Evolutionary conservation across 768 basidiomycete species (phyloP).

Genomic region (Hygrophoropsis aurantiaca): DNA sequence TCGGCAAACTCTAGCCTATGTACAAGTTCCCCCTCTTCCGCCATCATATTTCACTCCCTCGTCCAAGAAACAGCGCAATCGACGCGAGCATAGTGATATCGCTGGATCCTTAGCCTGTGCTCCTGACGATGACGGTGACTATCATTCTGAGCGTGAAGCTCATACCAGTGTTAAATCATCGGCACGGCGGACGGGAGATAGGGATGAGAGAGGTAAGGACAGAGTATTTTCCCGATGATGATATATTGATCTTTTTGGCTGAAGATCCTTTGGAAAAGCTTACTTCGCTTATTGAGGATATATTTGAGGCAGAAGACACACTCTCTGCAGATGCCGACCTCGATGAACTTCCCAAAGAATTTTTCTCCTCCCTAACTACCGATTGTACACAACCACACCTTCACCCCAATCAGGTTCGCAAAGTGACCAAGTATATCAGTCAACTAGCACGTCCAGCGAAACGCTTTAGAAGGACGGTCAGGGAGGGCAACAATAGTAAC

Average conservation of each 20-base stretch:
- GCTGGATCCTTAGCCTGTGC: too few species aligned
- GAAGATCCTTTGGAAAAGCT: constrained; percentile 76
- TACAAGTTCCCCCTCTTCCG: constrained; percentile 29
- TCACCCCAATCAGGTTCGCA: constrained; percentile 56
- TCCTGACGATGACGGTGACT: constrained; percentile 44
- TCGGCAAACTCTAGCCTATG: constrained; percentile 33
- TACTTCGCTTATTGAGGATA: constrained; percentile 72
- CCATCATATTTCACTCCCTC: constrained; percentile 27
- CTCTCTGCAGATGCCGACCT: constrained; percentile 56
- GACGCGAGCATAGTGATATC: too few species aligned
- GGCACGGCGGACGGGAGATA: constrained; percentile 63
- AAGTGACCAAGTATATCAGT: constrained; percentile 67
- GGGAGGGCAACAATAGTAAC: constrained; percentile 31
- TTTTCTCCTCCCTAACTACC: constrained; percentile 60
- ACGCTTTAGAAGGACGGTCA: constrained; percentile 53
- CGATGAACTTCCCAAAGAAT: constrained; percentile 55
- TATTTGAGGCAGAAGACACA: constrained; percentile 80
- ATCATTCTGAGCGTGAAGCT: constrained; percentile 19
- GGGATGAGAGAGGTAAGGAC: constrained; percentile 70
- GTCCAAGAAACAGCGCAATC: constrained; percentile 15
- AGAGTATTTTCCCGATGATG: constrained; percentile 8
- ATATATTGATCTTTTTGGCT: constrained; percentile 4
- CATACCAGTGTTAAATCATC: constrained; percentile 46
- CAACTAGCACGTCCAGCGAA: constrained; percentile 69
- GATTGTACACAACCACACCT: constrained; percentile 64